A percentile compares a stretch with the other conserved stretches of the same genome.
Conservation (phyloP, 305 asterid species). For the Coffea humblotiana region DNA sequence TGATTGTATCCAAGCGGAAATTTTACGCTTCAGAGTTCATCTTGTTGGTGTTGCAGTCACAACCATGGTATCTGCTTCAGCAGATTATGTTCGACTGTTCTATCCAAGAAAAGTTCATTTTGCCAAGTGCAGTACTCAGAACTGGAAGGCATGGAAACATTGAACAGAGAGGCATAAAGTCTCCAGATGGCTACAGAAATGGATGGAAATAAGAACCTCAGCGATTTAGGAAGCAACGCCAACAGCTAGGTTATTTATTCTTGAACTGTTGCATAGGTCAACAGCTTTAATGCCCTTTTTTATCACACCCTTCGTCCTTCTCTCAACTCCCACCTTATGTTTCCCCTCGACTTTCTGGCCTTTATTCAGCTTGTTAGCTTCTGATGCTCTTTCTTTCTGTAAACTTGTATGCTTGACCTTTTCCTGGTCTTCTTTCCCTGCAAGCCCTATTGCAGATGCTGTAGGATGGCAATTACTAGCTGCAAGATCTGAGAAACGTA, state of each 20-base stretch:
- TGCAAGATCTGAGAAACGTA: conserved; percentile 41
- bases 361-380: conserved; percentile 19
- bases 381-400: conserved; percentile 28
- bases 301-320: conserved; percentile 13
- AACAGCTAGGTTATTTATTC: conserved; percentile 31
- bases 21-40: not conserved
- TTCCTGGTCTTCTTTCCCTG: conserved; percentile 27
- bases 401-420: conserved; percentile 21
- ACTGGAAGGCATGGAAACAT: not conserved
- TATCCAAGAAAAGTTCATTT: not conserved
- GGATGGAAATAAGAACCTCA: not conserved
- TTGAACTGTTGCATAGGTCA: conserved; percentile 24
- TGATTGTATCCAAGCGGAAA: not conserved
- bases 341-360: conserved; percentile 33
- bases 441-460: conserved; percentile 11
- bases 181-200: not conserved
- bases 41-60: not conserved
- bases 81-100: not conserved
- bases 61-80: not conserved
- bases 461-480: conserved; percentile 18
- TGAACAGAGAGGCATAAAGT: not conserved
- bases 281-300: conserved; percentile 25
- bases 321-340: conserved; percentile 26
- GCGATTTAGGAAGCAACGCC: conserved; percentile 35
- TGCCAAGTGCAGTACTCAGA: not conserved